Conservation (phyloP, 2,329 filamentous ascomycete species). For the Aspergillus sojae region DNA sequence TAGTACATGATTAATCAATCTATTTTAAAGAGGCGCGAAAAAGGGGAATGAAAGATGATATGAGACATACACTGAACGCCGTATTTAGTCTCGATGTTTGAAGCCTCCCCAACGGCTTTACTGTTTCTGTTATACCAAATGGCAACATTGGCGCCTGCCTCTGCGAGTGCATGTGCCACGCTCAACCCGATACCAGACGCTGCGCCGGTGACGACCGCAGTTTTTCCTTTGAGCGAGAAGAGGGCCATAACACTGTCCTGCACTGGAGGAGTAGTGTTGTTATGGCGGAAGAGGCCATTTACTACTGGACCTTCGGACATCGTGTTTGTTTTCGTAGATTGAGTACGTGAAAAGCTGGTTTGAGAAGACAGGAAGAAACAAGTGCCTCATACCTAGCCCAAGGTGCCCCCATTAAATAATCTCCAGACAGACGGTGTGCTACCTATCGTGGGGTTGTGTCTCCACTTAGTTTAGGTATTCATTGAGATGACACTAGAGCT, state of each 20-base stretch:
- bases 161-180: background rate
- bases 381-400: background rate
- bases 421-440: background rate
- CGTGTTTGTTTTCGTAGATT: background rate
- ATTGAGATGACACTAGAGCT: background rate
- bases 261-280: background rate
- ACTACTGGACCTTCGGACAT: background rate
- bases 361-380: background rate
- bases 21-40: background rate
- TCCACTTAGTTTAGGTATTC: background rate
- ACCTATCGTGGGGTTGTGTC: background rate
- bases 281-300: background rate
- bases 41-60: background rate
- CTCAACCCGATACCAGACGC: background rate
- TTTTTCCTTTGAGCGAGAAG: background rate
- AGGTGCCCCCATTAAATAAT: background rate
- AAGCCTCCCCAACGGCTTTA: background rate
- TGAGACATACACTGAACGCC: background rate
- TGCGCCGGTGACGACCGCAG: background rate
- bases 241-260: background rate
- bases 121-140: constrained; percentile 1
- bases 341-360: background rate
- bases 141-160: background rate
- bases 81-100: background rate
- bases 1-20: background rate